Conservation (phyloP, 495 filamentous ascomycete genomes). For the Viridothelium virens region DNA sequence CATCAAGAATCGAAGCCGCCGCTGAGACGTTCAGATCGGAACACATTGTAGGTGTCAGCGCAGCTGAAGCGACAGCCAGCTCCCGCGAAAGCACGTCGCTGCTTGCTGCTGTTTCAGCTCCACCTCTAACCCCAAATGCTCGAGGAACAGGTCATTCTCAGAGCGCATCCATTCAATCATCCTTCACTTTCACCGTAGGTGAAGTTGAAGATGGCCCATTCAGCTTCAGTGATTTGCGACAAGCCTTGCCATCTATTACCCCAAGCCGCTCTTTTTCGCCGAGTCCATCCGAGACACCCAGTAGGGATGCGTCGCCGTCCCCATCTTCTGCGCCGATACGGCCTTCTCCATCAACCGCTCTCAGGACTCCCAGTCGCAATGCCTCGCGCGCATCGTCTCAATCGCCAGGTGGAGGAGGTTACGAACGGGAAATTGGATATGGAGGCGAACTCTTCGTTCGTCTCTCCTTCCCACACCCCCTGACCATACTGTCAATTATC, state of each 20-base stretch:
- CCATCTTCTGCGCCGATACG: no score
- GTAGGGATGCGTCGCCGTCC: neutral
- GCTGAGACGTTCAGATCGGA: neutral
- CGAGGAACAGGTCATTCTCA: neutral
- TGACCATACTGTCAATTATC: neutral
- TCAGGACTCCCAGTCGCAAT: no score
- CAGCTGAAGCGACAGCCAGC: neutral
- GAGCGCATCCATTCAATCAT: neutral
- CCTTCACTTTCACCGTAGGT: neutral
- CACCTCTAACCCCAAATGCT: neutral
- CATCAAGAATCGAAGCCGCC: neutral
- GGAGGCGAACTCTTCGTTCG: conserved; percentile 14
- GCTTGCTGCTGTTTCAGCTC: neutral
- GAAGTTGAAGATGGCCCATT: neutral
- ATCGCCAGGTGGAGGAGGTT: conserved; percentile 3
- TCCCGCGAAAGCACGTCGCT: neutral
- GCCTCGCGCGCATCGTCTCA: neutral
- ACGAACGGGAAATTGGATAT: conserved; percentile 11
- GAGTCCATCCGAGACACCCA: neutral
- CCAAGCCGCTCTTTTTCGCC: neutral
- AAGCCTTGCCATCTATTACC: neutral
- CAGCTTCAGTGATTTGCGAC: neutral
- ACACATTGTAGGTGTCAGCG: neutral
- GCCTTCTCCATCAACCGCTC: no score
- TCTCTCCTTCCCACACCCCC: neutral